Base-by-base conservation (phyloP, 2,329 filamentous ascomycete genomes). In the Penicillium sp. region DNA sequence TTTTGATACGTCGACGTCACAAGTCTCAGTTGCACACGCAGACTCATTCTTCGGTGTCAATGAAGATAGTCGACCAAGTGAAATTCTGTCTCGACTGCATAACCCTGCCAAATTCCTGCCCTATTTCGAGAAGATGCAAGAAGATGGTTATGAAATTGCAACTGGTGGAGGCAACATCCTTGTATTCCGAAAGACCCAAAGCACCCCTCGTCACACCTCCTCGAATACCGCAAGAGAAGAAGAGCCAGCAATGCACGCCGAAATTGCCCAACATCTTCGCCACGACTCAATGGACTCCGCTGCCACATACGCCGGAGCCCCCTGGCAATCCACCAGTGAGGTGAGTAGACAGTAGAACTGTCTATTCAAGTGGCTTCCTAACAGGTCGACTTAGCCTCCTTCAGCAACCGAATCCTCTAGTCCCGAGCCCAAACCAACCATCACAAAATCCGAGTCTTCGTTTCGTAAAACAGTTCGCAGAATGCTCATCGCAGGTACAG, bases 151-250 rank as follows among this genome's bases (percentile, higher is more conserved):
- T 51, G 75, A 77, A 17, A 73, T 80, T 38, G 71, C 74, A 12
- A 75, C 73, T 6, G 77, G 77, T 1, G 72, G 72, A 15, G 72
- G 71, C 10, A 70, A 79, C 57, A 70, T 78, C n/a, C 68, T 78
- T 38, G 69, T 78, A 8, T 77, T 78, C 55, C 69, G 61, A 45
- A 73, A 68, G 35, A 49, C 45, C 8, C 49, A 55, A 6, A 52
- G 27, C 21, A 38, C 19, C 19, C 10, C 12, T 23, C 21, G 3
- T 23, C 25, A 51, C 1, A 23, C 3, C 8, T 15, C 12, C 12
- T 36, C 27, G 17, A 36, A 25, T 8, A 21, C 15, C 4, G 7
- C 44, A 31, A 6, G 25, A 23, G 36, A 63, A 27, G 48, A 61
- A 44, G 52, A 53, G 17, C 21, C 44, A 29, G 15, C 21, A 21